Evolutionary conservation across 495 filamentous ascomycete genomes (phyloP), one percentile per base, ranked within the genome.

Genomic region (Acidomyces sp.): DNA sequence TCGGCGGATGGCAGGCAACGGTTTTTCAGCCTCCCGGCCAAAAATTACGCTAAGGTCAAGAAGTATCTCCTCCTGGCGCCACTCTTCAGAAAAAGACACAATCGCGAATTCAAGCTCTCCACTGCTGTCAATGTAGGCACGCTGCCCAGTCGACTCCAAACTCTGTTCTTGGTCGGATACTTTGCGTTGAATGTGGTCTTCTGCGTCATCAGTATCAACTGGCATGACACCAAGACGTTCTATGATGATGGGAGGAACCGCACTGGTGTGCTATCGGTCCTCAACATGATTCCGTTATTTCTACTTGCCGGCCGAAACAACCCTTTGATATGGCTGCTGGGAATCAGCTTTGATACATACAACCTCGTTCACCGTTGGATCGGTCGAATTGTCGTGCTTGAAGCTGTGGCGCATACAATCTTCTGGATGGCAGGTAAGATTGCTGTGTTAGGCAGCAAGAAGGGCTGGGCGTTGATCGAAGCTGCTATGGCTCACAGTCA

Each of bases 321-420:
- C 51, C 77, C 77, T 12, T 54, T 83, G 37, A 79, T 83, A 38
- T 54, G 66, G 4, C 59, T 93, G 11, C 67, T 93, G 49, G 75
- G 75, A 20, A 76, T 96, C 61, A 88, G 83, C 58, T 97, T 94
- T 61, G 92, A 97, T 63, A 93, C 87, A 0, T 95, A 85, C 69
- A 96, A 95, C 59, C 67, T 95, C 20, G 62, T 96, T 21, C 90
- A 97, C 59, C 78, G 90, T 26, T 97, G 90, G 88, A 77, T 96
- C 39, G 90, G 88, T 17, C 80, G 90, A 15, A 77, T 94, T 17
- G 74, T 92, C 5, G 76, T 82, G 15, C 31, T 88, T 11, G 82
- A 97, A 57, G 66, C 76, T 4, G 29, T 94, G 34, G 66, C 76
- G 10, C 90, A 96, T 55, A 80, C 79, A 3, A 34, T 69, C 33